Evolutionary conservation across 164 flowering plant genomes (phyloP), one percentile per base, ranked within the genome.

Genomic region (Umbellularia californica): DNA sequence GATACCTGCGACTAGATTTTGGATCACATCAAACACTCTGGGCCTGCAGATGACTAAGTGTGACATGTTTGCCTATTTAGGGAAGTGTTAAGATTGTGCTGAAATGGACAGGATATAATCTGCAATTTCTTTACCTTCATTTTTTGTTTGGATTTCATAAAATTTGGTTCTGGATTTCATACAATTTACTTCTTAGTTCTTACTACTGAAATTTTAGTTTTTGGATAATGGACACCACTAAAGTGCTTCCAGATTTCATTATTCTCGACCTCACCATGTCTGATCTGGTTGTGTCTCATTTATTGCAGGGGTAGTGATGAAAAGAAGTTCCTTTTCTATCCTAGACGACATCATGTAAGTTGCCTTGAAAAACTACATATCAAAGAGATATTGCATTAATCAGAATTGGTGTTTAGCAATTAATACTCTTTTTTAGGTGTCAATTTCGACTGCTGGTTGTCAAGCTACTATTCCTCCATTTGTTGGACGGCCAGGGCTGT

Each of bases 251-350:
- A 20, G 60, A 55, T 55, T 41, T 41, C 10, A 9, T 65, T n/a
- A 12, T 15, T 10, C 50, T 65, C 68, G 68, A 14, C 35, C 41
- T 27, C 68, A 58, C 30, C 22, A 6, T 3, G 33, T 50, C 60
- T 33, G 17, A 27, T 76, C 24, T 68, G 20, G 27, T 51, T 62
- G 68, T 23, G 10, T 72, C 41, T 75, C 30, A 70, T 75, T 41
- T 78, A 30, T 82, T 85, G 78, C 90, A 93, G 98, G 82, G 76
- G 73, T 68, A 78, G 76, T 74, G 86, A 76, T 33, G 86, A 77
- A 74, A 90, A 86, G 82, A 87, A 81, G 79, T 76, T 92, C 25
- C 79, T 96, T 76, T 96, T 96, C 82, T 96, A 96, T 79, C 99
- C 98, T 58, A 89, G 84, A 79, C 76, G 82, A 73, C 87, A 70